These are phyloP conservation scores for Xylariaceae sp. DNA, from an alignment of 2,329 filamentous ascomycete species.

Conservation along the genomic window DNA sequence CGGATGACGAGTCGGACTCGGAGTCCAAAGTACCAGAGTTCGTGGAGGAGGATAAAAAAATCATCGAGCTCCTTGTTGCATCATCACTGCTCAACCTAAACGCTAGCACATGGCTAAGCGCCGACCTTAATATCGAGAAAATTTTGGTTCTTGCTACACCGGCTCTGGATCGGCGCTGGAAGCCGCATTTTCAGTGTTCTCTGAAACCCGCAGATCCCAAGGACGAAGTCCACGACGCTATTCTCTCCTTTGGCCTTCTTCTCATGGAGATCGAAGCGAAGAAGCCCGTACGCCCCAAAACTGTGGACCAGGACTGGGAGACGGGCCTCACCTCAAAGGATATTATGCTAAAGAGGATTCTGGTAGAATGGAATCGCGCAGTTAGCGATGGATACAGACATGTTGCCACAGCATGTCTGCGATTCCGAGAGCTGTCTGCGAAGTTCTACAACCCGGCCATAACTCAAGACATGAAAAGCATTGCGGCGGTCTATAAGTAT, in stretches of 20 bases:
- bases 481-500: background rate
- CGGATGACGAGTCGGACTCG: too few relatives aligned
- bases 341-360: background rate
- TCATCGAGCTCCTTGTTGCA: too few relatives aligned
- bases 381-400: background rate
- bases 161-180: background rate
- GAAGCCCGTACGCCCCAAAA: background rate
- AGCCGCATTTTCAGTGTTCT: background rate
- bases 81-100: too few relatives aligned
- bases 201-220: background rate
- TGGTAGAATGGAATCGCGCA: background rate
- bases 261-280: background rate
- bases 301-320: background rate
- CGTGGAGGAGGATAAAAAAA: too few relatives aligned
- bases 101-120: too few relatives aligned
- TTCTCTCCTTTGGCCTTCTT: background rate
- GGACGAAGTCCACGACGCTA: background rate
- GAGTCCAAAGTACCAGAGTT: too few relatives aligned
- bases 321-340: background rate
- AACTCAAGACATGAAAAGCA: background rate
- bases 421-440: background rate
- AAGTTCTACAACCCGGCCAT: background rate
- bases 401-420: background rate
- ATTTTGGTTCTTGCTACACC: too few relatives aligned
- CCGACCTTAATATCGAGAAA: too few relatives aligned